A percentile compares a stretch with the other conserved stretches of the same genome.
Conservation (phyloP, 495 filamentous ascomycete species). For the Penicillium mononematosum region DNA sequence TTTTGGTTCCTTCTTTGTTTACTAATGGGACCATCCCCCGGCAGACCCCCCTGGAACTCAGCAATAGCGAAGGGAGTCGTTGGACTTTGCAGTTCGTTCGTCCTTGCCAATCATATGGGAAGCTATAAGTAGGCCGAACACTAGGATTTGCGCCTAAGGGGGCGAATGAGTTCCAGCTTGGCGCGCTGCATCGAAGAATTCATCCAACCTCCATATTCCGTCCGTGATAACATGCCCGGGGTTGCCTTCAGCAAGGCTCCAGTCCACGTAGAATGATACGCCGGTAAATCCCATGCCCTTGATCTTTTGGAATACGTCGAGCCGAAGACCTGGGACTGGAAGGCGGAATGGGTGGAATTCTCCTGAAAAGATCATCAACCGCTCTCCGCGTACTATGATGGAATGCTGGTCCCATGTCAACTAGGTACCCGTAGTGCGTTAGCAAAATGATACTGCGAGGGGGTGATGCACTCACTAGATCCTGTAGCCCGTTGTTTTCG, state of each 20-base stretch:
- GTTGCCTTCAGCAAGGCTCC: constrained; percentile 67
- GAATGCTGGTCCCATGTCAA: constrained; percentile 70
- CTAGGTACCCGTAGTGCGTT: constrained; percentile 15
- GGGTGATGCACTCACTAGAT: constrained; percentile 9
- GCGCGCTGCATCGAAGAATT: constrained; percentile 23
- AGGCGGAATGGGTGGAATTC: constrained; percentile 69
- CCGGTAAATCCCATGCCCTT: constrained; percentile 67
- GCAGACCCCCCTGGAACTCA: too few relatives aligned
- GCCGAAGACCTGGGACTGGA: constrained; percentile 65
- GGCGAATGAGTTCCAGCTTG: too few relatives aligned
- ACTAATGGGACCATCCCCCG: too few relatives aligned
- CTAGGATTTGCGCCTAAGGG: too few relatives aligned
- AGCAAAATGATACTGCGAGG: background rate
- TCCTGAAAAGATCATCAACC: constrained; percentile 63
- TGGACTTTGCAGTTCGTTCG: too few relatives aligned
- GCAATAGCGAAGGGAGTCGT: too few relatives aligned
- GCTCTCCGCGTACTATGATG: constrained; percentile 61
- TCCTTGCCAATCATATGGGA: too few relatives aligned
- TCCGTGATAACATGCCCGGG: constrained; percentile 59
- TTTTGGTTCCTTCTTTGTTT: too few relatives aligned
- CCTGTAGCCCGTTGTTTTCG: constrained; percentile 10
- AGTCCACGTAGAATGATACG: constrained; percentile 69
- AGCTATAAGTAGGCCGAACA: too few relatives aligned
- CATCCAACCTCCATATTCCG: constrained; percentile 62
- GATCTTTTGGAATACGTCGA: constrained; percentile 75